These are phyloP conservation scores for Phytomonas serpens DNA, from an alignment of 208 protist genomes.

Conservation along the genomic window DNA sequence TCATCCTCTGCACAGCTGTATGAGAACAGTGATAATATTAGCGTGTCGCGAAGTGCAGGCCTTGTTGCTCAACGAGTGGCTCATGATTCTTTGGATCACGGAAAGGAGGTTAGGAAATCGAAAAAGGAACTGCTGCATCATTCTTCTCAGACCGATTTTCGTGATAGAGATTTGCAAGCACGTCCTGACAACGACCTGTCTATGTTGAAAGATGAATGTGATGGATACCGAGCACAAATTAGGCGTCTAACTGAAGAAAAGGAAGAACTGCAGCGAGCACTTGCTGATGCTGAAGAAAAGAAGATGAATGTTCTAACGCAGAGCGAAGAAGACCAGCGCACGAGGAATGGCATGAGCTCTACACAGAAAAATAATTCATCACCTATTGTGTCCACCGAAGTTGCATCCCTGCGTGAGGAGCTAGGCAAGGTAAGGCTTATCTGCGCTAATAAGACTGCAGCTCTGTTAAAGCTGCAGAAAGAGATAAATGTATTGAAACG, in stretches of 20 bases:
- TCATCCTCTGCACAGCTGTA: neutral
- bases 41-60: neutral
- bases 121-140: neutral
- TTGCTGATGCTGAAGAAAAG: neutral
- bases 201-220: neutral
- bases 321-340: neutral
- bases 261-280: neutral
- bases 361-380: neutral
- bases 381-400: neutral
- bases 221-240: neutral
- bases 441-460: neutral
- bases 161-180: neutral
- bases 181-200: neutral
- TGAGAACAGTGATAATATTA: neutral
- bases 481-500: neutral
- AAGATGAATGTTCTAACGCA: neutral
- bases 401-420: neutral
- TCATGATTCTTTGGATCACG: neutral
- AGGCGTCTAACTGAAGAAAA: neutral
- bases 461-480: neutral
- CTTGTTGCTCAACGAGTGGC: neutral
- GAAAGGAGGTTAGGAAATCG: neutral
- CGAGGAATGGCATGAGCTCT: neutral
- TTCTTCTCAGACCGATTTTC: neutral
- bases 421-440: neutral